A percentile compares a stretch with the other conserved stretches of the same genome.
phyloP scores from a whole-genome alignment of 768 basidiomycete species.

The Cubamyces lactineus region DNA sequence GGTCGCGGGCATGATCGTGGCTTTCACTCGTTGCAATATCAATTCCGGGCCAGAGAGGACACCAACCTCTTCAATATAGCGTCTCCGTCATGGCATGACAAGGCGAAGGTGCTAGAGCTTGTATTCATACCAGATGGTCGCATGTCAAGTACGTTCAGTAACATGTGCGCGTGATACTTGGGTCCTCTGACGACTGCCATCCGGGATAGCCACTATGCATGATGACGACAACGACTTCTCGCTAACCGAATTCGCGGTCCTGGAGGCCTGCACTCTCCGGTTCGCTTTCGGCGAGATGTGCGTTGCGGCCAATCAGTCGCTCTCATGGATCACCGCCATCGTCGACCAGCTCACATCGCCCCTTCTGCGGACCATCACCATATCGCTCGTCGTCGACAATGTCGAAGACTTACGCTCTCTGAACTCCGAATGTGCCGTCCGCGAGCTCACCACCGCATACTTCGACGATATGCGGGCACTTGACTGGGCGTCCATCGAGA shows the following conservation, averaged over 20 bases:
- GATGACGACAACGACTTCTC: slow-evolving; percentile 9
- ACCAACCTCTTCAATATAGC: background rate
- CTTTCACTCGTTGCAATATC: background rate
- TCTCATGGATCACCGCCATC: slow-evolving; percentile 27
- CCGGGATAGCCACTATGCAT: background rate
- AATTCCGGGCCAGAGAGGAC: background rate
- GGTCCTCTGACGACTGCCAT: background rate
- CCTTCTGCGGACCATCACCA: slow-evolving; percentile 22
- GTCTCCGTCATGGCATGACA: background rate
- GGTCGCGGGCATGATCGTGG: background rate
- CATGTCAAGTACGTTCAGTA: slow-evolving; percentile 6
- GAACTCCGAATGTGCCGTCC: slow-evolving; percentile 32
- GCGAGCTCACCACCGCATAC: slow-evolving; percentile 19
- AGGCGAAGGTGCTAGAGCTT: slow-evolving; percentile 12
- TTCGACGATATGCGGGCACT: slow-evolving; percentile 29
- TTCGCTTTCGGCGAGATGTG: slow-evolving; percentile 32
- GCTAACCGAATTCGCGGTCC: slow-evolving; percentile 15
- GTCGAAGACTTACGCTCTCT: slow-evolving; percentile 29
- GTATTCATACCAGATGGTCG: slow-evolving; percentile 3
- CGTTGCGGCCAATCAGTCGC: slow-evolving; percentile 27
- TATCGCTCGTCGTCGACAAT: slow-evolving; percentile 28
- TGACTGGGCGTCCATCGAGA: slow-evolving; percentile 26
- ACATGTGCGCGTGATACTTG: too few species aligned
- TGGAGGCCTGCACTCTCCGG: slow-evolving; percentile 26
- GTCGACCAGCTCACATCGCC: slow-evolving; percentile 26